Evolutionary conservation across 768 basidiomycete species (phyloP).

Genomic region (Auriculariales sp.): DNA sequence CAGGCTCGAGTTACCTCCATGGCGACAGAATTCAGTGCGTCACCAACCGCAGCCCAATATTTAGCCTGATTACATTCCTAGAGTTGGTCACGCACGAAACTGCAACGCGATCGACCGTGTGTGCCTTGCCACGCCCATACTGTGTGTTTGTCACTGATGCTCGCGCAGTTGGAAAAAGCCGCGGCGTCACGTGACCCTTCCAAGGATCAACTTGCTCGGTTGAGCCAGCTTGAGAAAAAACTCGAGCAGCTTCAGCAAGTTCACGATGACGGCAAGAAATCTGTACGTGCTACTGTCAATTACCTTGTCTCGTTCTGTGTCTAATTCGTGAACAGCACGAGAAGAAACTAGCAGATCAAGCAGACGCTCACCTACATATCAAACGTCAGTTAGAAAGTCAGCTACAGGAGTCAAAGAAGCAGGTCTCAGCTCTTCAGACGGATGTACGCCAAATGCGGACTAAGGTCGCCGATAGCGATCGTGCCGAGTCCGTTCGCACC

Average conservation of each 20-base stretch:
- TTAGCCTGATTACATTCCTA: too few species aligned
- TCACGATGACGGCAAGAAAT: constrained; percentile 52
- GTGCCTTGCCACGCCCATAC: too few species aligned
- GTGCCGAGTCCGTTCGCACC: constrained; percentile 36
- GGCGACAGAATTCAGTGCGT: neutral
- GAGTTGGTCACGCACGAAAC: neutral
- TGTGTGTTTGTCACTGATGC: too few species aligned
- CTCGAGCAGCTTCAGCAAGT: constrained; percentile 48
- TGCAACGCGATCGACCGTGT: neutral
- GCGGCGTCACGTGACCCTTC: constrained; percentile 1
- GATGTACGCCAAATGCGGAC: constrained; percentile 49
- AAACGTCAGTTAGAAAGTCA: constrained; percentile 53
- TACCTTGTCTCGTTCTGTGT: neutral
- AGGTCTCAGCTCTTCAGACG: constrained; percentile 30
- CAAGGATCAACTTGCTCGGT: constrained; percentile 4
- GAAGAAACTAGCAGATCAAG: constrained; percentile 37
- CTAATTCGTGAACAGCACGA: constrained; percentile 31
- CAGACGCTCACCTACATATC: constrained; percentile 42
- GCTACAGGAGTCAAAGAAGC: constrained; percentile 45
- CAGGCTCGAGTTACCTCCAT: neutral
- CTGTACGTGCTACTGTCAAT: constrained; percentile 25
- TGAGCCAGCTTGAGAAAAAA: constrained; percentile 17
- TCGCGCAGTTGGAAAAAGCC: neutral
- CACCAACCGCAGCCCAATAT: too few species aligned
- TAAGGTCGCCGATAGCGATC: constrained; percentile 42